phyloP scores from a whole-genome alignment of 768 basidiomycete species.

The Pisolithus microcarpus region DNA sequence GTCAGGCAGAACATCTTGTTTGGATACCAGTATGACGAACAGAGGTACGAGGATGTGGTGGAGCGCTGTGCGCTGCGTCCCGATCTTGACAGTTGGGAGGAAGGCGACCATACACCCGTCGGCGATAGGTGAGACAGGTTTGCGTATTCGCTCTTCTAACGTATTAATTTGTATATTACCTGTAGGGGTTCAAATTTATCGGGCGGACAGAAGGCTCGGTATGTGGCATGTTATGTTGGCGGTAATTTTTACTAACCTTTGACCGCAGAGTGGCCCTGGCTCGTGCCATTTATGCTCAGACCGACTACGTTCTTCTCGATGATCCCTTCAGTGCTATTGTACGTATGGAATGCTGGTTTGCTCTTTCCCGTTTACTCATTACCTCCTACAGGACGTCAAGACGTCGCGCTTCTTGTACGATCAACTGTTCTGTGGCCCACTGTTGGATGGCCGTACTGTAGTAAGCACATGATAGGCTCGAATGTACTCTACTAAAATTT shows the following conservation, averaged over 20 bases:
- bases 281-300: conserved; percentile 70
- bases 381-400: conserved; percentile 49
- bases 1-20: conserved; percentile 61
- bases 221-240: conserved; percentile 6
- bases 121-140: conserved; percentile 18
- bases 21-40: conserved; percentile 36
- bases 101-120: conserved; percentile 29
- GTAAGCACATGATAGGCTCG: conserved; percentile 24
- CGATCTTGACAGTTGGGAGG: conserved; percentile 39
- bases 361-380: neutral
- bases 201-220: conserved; percentile 80
- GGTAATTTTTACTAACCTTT: conserved; percentile 1
- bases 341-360: conserved; percentile 21
- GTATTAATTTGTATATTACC: neutral
- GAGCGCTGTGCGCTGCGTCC: conserved; percentile 42
- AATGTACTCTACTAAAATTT: neutral
- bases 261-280: conserved; percentile 69
- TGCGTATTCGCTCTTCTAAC: neutral
- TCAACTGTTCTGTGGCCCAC: conserved; percentile 56
- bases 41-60: conserved; percentile 33
- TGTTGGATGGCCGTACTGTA: conserved; percentile 64
- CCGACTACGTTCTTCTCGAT: conserved; percentile 66
- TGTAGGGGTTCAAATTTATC: conserved; percentile 64
- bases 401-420: conserved; percentile 60
- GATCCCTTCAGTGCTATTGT: conserved; percentile 81